Conservation (phyloP, 441 rosid genomes). For the Populus trichocarpa region DNA sequence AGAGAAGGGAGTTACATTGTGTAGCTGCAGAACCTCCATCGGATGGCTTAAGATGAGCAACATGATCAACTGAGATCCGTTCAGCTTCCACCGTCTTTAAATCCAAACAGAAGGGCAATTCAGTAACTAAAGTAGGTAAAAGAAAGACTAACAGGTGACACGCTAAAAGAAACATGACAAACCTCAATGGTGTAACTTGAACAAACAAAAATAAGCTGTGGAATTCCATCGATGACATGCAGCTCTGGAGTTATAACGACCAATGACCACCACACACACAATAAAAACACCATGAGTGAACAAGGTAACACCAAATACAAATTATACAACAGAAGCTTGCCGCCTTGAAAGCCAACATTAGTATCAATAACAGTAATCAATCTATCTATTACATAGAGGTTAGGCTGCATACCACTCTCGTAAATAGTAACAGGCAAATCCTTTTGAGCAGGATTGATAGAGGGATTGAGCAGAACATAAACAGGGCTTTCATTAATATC, state of each 20-base stretch:
- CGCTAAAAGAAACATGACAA: constrained; percentile 6
- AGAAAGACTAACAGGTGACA: neutral
- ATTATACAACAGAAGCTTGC: neutral
- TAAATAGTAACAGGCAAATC: constrained; percentile 87
- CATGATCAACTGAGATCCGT: constrained; percentile 92
- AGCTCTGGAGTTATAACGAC: constrained; percentile 49
- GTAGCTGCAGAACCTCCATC: constrained; percentile 98
- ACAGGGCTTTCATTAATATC: constrained; percentile 96
- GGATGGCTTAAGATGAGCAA: constrained; percentile 95
- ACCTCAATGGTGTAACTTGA: constrained; percentile 97
- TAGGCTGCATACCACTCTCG: constrained; percentile 64
- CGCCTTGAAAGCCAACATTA: neutral
- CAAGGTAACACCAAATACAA: neutral
- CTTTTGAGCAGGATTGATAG: constrained; percentile 77
- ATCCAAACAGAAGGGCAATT: constrained; percentile 4
- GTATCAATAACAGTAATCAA: neutral
- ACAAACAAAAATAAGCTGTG: constrained; percentile 79
- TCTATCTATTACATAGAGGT: neutral
- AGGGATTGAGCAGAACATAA: constrained; percentile 83
- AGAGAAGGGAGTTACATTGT: constrained; percentile 46
- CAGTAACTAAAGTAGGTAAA: neutral
- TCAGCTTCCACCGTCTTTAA: constrained; percentile 93
- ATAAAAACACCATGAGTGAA: neutral
- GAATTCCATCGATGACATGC: constrained; percentile 93
- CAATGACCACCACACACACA: constrained; percentile 13